Evolutionary conservation across 164 flowering plant genomes (phyloP).

Genomic region (Umbellularia californica): DNA sequence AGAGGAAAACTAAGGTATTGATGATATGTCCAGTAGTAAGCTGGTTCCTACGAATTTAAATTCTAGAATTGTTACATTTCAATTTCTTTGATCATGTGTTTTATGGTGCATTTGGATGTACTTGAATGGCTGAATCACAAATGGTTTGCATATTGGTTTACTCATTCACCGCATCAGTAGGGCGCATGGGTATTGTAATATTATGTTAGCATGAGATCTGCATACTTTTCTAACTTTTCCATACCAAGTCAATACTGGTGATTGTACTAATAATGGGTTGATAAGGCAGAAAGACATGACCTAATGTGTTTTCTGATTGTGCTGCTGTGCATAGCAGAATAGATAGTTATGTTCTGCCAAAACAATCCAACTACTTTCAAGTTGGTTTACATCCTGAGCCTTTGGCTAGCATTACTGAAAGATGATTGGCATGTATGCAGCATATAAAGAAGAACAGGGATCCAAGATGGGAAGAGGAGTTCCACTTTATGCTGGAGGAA

Average conservation of each 20-base stretch:
- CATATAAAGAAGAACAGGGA: conserved; percentile 71
- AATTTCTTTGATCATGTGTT: neutral
- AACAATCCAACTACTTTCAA: too few species aligned
- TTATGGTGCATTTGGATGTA: neutral
- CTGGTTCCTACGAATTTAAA: neutral
- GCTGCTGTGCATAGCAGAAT: neutral
- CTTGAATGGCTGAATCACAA: neutral
- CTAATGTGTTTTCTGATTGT: neutral
- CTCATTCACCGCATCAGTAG: neutral
- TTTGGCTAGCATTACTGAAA: too few species aligned
- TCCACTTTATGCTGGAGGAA: conserved; percentile 57
- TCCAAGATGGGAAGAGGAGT: conserved; percentile 91
- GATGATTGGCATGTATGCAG: conserved; percentile 28
- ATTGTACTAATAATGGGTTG: neutral
- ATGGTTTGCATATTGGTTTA: neutral
- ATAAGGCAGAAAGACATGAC: neutral
- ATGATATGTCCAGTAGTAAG: neutral
- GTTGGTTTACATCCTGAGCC: neutral
- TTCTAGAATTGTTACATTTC: neutral
- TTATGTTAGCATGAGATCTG: neutral
- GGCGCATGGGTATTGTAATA: neutral
- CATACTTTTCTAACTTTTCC: neutral
- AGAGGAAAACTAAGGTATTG: conserved; percentile 71
- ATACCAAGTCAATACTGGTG: too few species aligned
- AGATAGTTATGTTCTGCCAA: neutral